Evolutionary conservation across 805 yeast genomes (phyloP), one percentile per base, ranked within the genome.

Genomic region (Lachancea fermentati): DNA sequence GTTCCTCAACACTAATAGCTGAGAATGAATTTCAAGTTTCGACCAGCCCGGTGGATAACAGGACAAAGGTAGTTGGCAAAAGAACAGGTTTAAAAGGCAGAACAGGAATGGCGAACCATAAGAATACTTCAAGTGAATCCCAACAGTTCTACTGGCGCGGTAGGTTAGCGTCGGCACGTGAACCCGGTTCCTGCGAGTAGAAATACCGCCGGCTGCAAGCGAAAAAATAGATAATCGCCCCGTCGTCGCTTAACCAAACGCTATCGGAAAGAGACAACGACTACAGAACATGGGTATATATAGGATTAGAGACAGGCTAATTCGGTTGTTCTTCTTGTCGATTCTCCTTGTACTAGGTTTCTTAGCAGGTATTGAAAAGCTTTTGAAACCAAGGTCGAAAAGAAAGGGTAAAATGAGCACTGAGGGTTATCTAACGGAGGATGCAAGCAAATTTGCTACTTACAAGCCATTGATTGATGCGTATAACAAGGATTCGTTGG

Each of bases 401-500:
- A 22, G 11, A 11, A 22, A 22, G 11, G 26, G 26, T 9, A 29
- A 19, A 19, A 41, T 41, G 44, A 32, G 40, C 16, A 32, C 24
- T 18, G 14, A 30, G 5, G 15, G 9, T 17, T 37, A 26, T 25
- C 13, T 22, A 7, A 18, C 34, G 11, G 35, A 44, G 29, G 37
- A 44, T 28, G 38, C 41, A 5, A 44, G 33, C 25, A 42, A 45
- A 19, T 51, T 45, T 36, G 32, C 32, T 13, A 31, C 43, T 19
- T 51, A 31, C 34, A 34, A 44, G 25, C 57, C 56, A 2, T 31
- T 45, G 24, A 51, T 55, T 22, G 52, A 45, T 11, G 44, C 44
- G 9, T 55, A 55, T 44, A 50, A 49, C 32, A 40, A 50, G 34
- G 55, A 47, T 4, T 40, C 42, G n/a, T 43, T 44, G 34, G 50